Base-by-base conservation (phyloP, 495 filamentous ascomycete genomes). In the Penicillium tannophilum region DNA sequence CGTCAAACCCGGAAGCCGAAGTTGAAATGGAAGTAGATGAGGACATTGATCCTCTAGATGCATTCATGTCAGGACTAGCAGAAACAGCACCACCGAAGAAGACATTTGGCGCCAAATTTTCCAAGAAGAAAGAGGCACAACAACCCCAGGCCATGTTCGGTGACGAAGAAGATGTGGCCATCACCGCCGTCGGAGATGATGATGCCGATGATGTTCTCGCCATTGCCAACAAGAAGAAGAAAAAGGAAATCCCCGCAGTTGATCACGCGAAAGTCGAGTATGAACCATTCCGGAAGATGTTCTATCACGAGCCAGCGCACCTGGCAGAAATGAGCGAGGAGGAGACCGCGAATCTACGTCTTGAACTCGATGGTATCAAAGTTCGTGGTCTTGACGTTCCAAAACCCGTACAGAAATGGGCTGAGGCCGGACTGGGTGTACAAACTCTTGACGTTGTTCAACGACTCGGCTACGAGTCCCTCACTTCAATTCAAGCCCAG, bases 351-450 rank as follows among this genome's bases (percentile, higher is more conserved):
- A 89, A 89, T 56, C 72, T 98, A 43, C 86, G 94, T 26, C 67
- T 92, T 36, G 92, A 97, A 72, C 77, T 98, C 23, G 94, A 98
- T 71, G 93, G 91, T 43, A 97, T 99, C 72, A 97, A 97, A 74
- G 90, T 97, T 20, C 80, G 83, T 44, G 92, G 92, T 23, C 82
- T 90, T 60, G 86, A 96, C 64, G 86, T 92, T 7, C 94, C 94
- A 1, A 97, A 92, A 61, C 94, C 94, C 8, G 92, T 98, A 11
- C 87, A 90, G 69, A 97, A 96, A 68, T 99, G 92, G 92, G 92
- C 92, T 1, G 93, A 99, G 66, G 97, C 92, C 70, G 94, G 93
- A 23, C 79, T 98, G 17, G 90, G 90, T 16, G 82, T 88, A 35
- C 90, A 93, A 63, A 92, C 92, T 28, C 74, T 97, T n/a, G 91